Evolutionary conservation across 768 basidiomycete species (phyloP).

Genomic region (Gautieria morchelliformis): DNA sequence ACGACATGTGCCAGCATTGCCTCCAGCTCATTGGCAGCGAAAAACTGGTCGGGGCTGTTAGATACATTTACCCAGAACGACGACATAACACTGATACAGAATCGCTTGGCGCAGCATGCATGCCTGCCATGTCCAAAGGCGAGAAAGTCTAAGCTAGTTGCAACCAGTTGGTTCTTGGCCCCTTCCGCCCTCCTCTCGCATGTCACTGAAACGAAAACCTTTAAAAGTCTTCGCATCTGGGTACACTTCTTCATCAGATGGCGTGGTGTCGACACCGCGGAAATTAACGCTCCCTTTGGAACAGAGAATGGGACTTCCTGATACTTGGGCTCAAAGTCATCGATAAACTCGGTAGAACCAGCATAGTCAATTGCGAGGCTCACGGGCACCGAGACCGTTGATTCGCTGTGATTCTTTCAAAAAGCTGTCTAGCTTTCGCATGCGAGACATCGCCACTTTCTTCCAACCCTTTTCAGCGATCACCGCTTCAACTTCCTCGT

Average conservation of each 20-base stretch:
- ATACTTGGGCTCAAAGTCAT: background rate
- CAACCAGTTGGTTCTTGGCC: conserved; percentile 26
- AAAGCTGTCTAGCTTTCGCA: no score
- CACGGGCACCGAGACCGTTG: conserved; percentile 18
- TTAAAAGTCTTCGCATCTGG: conserved; percentile 24
- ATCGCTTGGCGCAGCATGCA: conserved; percentile 17
- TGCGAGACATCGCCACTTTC: conserved; percentile 19
- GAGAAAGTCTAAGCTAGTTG: conserved; percentile 25
- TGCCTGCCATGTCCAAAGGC: conserved; percentile 30
- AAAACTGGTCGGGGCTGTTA: conserved; percentile 11
- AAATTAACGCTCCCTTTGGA: background rate
- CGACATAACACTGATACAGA: background rate
- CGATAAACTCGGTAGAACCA: background rate
- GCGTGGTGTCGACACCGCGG: conserved; percentile 4
- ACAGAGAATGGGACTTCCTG: conserved; percentile 9
- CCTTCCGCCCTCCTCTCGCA: conserved; percentile 25
- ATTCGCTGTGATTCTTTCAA: conserved; percentile 36
- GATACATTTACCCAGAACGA: background rate
- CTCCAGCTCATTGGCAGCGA: conserved; percentile 12
- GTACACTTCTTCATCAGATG: conserved; percentile 18
- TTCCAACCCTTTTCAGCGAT: conserved; percentile 18
- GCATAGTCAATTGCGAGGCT: background rate
- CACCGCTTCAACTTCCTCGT: conserved; percentile 30
- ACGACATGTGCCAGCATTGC: conserved; percentile 13
- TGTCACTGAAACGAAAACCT: conserved; percentile 42